Conservation (phyloP, 225 moss, liverwort and hornwort species). For the Pseudoscleropodium purum region DNA sequence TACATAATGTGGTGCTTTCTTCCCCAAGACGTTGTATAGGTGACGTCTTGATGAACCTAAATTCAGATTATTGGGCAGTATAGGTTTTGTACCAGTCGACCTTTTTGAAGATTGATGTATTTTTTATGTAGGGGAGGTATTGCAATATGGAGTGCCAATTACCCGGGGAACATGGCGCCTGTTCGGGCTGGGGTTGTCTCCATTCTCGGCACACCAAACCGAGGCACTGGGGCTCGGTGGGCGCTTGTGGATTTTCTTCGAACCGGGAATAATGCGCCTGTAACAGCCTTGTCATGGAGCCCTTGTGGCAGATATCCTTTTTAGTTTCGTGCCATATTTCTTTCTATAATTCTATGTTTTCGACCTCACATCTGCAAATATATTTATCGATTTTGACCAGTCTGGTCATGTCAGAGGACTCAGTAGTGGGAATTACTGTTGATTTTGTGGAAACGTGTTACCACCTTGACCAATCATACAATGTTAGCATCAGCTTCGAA, state of each 20-base stretch:
- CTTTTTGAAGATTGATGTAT: not conserved
- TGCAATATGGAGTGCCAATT: constrained; percentile 93
- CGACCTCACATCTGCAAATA: not conserved
- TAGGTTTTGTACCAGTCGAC: not conserved
- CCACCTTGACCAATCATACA: constrained; percentile 62
- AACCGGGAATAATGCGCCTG: constrained; percentile 47
- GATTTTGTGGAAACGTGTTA: not conserved
- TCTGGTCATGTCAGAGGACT: not conserved
- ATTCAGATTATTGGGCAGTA: not conserved
- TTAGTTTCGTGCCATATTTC: not conserved
- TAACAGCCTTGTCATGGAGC: constrained; percentile 88
- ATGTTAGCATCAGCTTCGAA: constrained; percentile 77
- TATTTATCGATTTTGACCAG: not conserved
- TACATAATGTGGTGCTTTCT: not conserved
- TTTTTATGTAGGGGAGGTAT: constrained; percentile 57
- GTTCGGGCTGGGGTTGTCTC: constrained; percentile 86
- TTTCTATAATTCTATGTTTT: not conserved
- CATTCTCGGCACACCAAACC: constrained; percentile 66
- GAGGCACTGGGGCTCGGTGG: constrained; percentile 88
- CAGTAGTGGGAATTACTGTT: not conserved
- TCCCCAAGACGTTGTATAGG: not conserved
- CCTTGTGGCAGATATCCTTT: constrained; percentile 96
- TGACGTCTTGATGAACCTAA: not conserved
- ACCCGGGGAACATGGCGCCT: constrained; percentile 90
- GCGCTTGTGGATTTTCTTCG: constrained; percentile 83